Evolutionary conservation across 345 rosid genomes (phyloP).

Genomic region (Eutrema japonicum): DNA sequence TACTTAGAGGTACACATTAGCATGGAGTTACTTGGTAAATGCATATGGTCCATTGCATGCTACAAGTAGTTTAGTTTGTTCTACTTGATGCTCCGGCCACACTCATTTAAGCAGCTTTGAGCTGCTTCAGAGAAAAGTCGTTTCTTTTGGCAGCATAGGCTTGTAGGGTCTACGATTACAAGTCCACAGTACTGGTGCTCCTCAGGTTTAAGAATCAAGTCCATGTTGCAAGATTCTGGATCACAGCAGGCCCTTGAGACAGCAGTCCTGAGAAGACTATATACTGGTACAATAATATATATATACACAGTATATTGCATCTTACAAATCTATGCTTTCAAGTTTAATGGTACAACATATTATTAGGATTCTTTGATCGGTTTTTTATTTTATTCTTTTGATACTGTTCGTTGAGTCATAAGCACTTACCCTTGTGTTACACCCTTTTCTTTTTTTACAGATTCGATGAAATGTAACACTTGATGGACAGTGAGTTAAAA

Average conservation of each 20-base stretch:
- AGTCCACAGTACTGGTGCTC: background rate
- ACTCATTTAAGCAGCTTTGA: background rate
- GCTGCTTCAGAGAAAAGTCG: background rate
- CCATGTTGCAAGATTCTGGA: background rate
- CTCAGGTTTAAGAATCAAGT: background rate
- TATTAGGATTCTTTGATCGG: background rate
- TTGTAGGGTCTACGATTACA: conserved; percentile 4
- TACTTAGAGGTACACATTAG: background rate
- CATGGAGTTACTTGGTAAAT: conserved; percentile 8
- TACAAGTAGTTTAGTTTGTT: conserved; percentile 13
- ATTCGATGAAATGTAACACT: conserved; percentile 1
- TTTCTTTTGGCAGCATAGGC: background rate
- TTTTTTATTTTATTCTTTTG: background rate
- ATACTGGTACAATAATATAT: conserved; percentile 17
- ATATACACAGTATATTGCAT: background rate
- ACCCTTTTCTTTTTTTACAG: conserved; percentile 19
- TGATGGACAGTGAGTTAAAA: background rate
- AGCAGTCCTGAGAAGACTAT: background rate
- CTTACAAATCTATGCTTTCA: conserved; percentile 6
- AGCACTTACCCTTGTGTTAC: background rate
- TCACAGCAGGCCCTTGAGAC: conserved; percentile 15
- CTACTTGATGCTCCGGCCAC: background rate
- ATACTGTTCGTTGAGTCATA: background rate
- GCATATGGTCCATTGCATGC: conserved; percentile 20
- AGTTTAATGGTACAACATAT: background rate